Conservation (phyloP, 163 green algal genomes). For the Scenedesmus sp. region DNA sequence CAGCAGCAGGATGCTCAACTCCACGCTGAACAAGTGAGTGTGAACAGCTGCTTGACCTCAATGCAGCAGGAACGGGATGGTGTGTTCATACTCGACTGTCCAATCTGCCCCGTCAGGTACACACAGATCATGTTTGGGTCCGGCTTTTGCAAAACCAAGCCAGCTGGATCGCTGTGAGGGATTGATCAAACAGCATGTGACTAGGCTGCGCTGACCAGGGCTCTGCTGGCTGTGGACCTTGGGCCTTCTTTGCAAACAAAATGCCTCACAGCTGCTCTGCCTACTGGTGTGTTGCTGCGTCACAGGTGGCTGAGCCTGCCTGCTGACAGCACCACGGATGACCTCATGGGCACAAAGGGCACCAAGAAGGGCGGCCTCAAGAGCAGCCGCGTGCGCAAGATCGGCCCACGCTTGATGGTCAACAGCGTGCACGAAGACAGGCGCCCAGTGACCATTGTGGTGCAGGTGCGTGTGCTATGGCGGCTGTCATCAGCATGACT, state of each 20-base stretch:
- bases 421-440: constrained; percentile 54
- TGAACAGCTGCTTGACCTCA: not conserved
- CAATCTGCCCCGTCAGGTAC: too few relatives aligned
- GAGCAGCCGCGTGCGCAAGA: constrained; percentile 12
- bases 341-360: constrained; percentile 49
- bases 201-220: too few relatives aligned
- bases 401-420: constrained; percentile 43
- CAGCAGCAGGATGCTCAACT: constrained; percentile 36
- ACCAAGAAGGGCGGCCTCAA: constrained; percentile 56
- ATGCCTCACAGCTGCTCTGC: not conserved
- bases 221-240: too few relatives aligned
- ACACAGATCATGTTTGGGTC: too few relatives aligned
- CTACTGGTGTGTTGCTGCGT: not conserved
- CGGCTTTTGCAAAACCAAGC: too few relatives aligned
- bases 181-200: too few relatives aligned
- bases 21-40: constrained; percentile 47
- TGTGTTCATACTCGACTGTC: too few relatives aligned
- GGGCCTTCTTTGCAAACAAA: too few relatives aligned
- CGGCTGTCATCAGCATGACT: not conserved
- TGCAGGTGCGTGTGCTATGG: constrained; percentile 49
- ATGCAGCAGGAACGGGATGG: too few relatives aligned
- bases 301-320: constrained; percentile 42
- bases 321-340: constrained; percentile 17
- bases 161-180: too few relatives aligned
- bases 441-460: constrained; percentile 44